These are phyloP conservation scores for Aspergillus sp. DNA, from an alignment of 2,329 filamentous ascomycete genomes.

Conservation along the genomic window DNA sequence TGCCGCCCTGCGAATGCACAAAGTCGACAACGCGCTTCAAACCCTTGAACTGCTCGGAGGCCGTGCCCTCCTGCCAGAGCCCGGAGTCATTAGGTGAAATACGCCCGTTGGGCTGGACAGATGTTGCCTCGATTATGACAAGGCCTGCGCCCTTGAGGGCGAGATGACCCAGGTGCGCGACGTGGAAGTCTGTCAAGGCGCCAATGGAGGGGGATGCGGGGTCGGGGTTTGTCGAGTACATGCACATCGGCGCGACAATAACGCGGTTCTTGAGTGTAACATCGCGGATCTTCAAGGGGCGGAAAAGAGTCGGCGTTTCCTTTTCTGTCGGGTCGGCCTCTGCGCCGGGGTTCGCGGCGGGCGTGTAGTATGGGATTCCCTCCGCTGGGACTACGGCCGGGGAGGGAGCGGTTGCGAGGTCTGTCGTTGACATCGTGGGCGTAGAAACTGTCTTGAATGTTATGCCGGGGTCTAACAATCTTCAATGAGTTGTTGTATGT, in stretches of 20 bases:
- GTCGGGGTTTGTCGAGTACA: slow-evolving; percentile 38
- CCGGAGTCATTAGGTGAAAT: slow-evolving; percentile 11
- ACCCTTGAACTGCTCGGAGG: slow-evolving; percentile 56
- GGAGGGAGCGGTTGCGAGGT: slow-evolving; percentile 15
- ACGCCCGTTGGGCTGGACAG: slow-evolving; percentile 10
- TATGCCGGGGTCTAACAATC: not conserved
- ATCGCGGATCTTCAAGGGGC: slow-evolving; percentile 4
- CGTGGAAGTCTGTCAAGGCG: slow-evolving; percentile 11
- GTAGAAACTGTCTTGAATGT: not conserved
- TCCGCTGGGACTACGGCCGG: slow-evolving; percentile 13
- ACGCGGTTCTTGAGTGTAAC: slow-evolving; percentile 12
- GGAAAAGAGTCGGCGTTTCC: slow-evolving; percentile 6
- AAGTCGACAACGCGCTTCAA: slow-evolving; percentile 12
- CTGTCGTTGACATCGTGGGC: not conserved
- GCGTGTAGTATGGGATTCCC: slow-evolving; percentile 41
- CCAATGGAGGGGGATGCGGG: slow-evolving; percentile 42
- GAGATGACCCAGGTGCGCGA: slow-evolving; percentile 9
- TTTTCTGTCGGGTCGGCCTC: slow-evolving; percentile 42
- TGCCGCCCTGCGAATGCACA: slow-evolving; percentile 12
- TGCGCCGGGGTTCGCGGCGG: slow-evolving; percentile 41
- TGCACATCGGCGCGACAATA: slow-evolving; percentile 14
- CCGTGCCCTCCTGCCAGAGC: slow-evolving; percentile 17
- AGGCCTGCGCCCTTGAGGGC: slow-evolving; percentile 11
- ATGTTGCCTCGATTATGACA: slow-evolving; percentile 6
- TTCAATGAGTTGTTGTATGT: not conserved